These are phyloP conservation scores for Syncephalastrum sp. DNA, from an alignment of 371 early-diverging fungal genomes.

Conservation along the genomic window DNA sequence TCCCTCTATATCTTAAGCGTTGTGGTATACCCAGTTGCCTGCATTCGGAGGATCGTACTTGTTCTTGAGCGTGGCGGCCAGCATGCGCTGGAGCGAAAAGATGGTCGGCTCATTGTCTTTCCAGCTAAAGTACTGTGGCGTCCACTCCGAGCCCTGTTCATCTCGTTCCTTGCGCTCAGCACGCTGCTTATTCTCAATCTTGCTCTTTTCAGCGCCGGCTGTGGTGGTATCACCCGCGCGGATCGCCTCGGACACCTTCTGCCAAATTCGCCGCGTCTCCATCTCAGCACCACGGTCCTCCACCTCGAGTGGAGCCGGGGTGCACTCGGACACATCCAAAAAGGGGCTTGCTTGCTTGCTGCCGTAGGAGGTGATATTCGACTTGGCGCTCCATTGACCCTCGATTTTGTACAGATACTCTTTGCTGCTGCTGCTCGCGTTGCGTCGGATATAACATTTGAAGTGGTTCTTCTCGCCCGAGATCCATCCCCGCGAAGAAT, in stretches of 20 bases:
- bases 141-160: conserved; percentile 57
- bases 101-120: conserved; percentile 47
- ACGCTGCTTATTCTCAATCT: conserved; percentile 72
- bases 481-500: conserved; percentile 74
- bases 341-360: conserved; percentile 46
- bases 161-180: conserved; percentile 59
- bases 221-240: conserved; percentile 59
- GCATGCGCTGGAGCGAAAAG: conserved; percentile 38
- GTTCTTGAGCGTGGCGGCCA: conserved; percentile 30
- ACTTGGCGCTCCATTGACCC: conserved; percentile 68
- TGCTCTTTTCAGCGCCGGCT: conserved; percentile 68
- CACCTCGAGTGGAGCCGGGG: conserved; percentile 42
- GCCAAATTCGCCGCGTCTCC: conserved; percentile 73
- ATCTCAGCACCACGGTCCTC: conserved; percentile 54
- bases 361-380: conserved; percentile 47
- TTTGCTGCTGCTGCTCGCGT: conserved; percentile 28
- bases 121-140: conserved; percentile 57
- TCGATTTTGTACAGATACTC: conserved; percentile 58
- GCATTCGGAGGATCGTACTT: conserved; percentile 35
- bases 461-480: conserved; percentile 76
- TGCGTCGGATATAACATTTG: conserved; percentile 52
- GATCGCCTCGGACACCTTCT: conserved; percentile 68
- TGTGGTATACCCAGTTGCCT: conserved; percentile 43
- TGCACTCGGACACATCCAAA: conserved; percentile 53
- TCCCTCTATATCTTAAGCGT: too few species aligned